phyloP scores from a whole-genome alignment of 2,329 filamentous ascomycete genomes.

The Meredithiella fracta region DNA sequence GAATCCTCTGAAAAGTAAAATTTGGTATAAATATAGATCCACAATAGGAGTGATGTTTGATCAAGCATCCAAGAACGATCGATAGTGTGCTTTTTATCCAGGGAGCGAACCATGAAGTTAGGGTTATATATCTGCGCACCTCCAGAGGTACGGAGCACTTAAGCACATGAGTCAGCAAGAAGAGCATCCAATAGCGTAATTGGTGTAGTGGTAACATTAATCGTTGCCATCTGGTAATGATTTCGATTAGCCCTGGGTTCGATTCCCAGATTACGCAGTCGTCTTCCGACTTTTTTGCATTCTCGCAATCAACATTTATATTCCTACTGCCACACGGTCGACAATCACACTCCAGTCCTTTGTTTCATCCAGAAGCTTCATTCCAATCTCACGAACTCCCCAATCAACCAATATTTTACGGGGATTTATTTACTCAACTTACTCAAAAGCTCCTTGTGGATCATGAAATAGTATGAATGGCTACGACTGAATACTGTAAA shows the following conservation, averaged over 20 bases:
- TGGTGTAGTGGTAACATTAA: conserved; percentile 10
- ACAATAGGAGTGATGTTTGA: not conserved
- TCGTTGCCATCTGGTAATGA: conserved; percentile 7
- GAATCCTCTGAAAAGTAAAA: not conserved
- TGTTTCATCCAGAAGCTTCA: not conserved
- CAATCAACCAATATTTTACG: too few species aligned
- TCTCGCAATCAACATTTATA: too few species aligned
- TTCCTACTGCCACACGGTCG: not conserved
- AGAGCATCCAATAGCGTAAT: conserved; percentile 6
- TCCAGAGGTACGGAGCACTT: too few species aligned
- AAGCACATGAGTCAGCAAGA: not conserved
- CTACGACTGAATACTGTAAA: not conserved
- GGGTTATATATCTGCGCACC: not conserved
- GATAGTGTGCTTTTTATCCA: not conserved
- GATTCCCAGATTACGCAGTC: conserved; percentile 3
- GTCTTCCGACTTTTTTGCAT: not conserved
- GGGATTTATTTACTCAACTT: too few species aligned
- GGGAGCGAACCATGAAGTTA: not conserved
- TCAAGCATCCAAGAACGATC: not conserved
- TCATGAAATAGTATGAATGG: too few species aligned
- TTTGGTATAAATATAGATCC: conserved; percentile 1
- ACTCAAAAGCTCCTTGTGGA: not conserved
- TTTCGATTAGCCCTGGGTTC: conserved; percentile 5
- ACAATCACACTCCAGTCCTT: not conserved
- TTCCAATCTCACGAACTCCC: not conserved